Evolutionary conservation across 441 rosid species (phyloP).

Genomic region (Melastoma candidum): DNA sequence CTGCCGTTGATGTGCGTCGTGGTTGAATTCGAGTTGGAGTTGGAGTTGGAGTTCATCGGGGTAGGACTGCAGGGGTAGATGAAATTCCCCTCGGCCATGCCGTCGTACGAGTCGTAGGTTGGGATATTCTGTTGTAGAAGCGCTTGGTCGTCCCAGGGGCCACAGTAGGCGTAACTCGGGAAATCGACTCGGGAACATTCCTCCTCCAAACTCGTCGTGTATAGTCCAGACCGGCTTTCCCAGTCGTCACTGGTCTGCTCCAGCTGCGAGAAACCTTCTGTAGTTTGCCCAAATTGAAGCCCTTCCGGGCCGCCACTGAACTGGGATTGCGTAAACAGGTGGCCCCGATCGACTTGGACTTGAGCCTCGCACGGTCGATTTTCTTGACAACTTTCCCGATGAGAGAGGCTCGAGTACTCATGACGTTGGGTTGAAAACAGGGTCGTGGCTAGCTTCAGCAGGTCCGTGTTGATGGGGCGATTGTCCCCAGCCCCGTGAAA

Average conservation of each 20-base stretch:
- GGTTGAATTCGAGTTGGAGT: neutral
- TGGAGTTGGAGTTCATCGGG: slow-evolving; percentile 10
- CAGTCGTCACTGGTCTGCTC: too few relatives aligned
- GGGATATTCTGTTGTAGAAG: neutral
- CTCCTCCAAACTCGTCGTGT: too few relatives aligned
- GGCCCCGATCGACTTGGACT: slow-evolving; percentile 20
- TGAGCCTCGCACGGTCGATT: slow-evolving; percentile 22
- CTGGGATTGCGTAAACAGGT: slow-evolving; percentile 18
- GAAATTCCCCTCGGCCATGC: neutral
- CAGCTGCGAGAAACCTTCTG: slow-evolving; percentile 15
- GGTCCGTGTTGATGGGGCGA: slow-evolving; percentile 40
- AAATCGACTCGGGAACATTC: too few relatives aligned
- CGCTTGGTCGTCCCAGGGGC: neutral
- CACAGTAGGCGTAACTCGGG: too few relatives aligned
- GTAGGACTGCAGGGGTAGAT: slow-evolving; percentile 7
- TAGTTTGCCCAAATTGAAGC: neutral
- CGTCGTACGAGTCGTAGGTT: too few relatives aligned
- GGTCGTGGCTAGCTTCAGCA: slow-evolving; percentile 45
- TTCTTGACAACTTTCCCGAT: slow-evolving; percentile 26
- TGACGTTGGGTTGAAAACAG: slow-evolving; percentile 35
- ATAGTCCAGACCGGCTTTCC: too few relatives aligned
- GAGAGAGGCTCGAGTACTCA: slow-evolving; percentile 18
- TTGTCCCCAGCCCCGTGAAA: slow-evolving; percentile 23
- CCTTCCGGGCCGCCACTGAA: slow-evolving; percentile 15
- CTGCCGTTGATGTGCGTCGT: slow-evolving; percentile 1